phyloP scores from a whole-genome alignment of 768 basidiomycete species.

The Asterophora parasitica region DNA sequence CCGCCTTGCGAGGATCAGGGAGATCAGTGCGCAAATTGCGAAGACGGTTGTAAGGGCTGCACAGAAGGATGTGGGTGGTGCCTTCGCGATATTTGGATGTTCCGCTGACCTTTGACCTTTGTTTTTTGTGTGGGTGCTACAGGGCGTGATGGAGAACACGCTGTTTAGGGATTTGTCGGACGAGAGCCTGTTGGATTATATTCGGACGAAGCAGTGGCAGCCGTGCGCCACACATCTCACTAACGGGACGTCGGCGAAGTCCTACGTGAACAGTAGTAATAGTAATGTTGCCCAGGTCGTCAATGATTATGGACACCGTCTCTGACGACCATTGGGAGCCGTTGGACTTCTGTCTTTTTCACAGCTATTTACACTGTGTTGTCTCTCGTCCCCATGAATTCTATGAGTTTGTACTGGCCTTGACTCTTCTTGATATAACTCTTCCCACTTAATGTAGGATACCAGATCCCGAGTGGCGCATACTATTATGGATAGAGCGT shows the following conservation, averaged over 20 bases:
- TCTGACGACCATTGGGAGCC: slow-evolving; percentile 18
- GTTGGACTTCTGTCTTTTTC: no score
- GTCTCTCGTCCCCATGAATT: no score
- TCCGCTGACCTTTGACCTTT: not conserved
- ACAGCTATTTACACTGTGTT: no score
- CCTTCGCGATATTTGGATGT: not conserved
- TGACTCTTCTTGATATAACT: no score
- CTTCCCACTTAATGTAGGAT: no score
- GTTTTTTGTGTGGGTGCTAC: not conserved
- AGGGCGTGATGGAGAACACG: slow-evolving; percentile 43
- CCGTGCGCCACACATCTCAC: slow-evolving; percentile 26
- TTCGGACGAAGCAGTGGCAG: slow-evolving; percentile 55
- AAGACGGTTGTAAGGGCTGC: slow-evolving; percentile 58
- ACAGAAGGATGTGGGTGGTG: slow-evolving; percentile 50
- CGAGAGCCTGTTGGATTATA: slow-evolving; percentile 40
- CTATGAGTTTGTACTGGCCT: no score
- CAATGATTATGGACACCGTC: slow-evolving; percentile 18
- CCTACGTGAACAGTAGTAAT: not conserved
- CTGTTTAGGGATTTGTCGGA: slow-evolving; percentile 46
- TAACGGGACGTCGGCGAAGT: not conserved
- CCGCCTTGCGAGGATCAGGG: slow-evolving; percentile 58
- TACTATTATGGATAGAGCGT: no score
- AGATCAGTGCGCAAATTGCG: slow-evolving; percentile 60
- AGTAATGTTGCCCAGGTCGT: not conserved
- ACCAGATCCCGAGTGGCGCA: no score